Evolutionary conservation across 1,284 basidiomycete species (phyloP).

Genomic region (Melanopsichium pennsylvanicum): DNA sequence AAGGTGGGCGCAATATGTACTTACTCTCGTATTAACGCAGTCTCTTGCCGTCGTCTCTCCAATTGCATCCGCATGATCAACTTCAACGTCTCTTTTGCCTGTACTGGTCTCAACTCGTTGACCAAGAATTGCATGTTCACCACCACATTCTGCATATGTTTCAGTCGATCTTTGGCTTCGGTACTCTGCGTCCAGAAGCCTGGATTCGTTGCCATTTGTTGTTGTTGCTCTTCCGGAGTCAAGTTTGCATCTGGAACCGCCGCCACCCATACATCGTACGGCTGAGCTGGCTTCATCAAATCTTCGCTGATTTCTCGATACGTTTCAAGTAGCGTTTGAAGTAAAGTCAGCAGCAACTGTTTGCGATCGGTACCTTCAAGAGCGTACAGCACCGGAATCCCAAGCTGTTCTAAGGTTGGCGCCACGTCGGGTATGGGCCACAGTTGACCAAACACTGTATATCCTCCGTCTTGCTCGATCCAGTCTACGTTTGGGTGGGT

Average conservation of each 20-base stretch:
- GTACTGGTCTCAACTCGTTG: constrained; percentile 61
- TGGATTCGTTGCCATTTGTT: constrained; percentile 28
- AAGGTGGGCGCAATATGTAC: background rate
- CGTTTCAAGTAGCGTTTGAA: constrained; percentile 64
- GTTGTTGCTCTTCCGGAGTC: constrained; percentile 27
- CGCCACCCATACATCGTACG: constrained; percentile 52
- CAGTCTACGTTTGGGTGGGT: constrained; percentile 55
- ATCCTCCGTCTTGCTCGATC: constrained; percentile 64
- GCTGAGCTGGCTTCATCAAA: constrained; percentile 53
- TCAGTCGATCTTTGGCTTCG: constrained; percentile 52
- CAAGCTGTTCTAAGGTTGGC: constrained; percentile 53
- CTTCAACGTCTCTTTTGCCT: constrained; percentile 55
- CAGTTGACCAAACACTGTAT: constrained; percentile 57
- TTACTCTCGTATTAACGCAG: constrained; percentile 45
- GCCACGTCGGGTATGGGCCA: constrained; percentile 61
- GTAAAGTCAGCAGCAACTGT: constrained; percentile 43
- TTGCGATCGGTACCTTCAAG: constrained; percentile 34
- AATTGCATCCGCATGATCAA: constrained; percentile 52
- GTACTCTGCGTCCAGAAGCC: constrained; percentile 48
- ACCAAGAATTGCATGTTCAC: constrained; percentile 63
- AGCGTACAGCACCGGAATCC: constrained; percentile 53
- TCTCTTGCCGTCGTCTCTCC: constrained; percentile 48
- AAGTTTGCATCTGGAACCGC: constrained; percentile 32
- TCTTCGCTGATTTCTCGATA: constrained; percentile 55
- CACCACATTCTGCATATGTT: constrained; percentile 59